phyloP scores from a whole-genome alignment of 108 stramenopile genomes.

The Cyclotella baltica region DNA sequence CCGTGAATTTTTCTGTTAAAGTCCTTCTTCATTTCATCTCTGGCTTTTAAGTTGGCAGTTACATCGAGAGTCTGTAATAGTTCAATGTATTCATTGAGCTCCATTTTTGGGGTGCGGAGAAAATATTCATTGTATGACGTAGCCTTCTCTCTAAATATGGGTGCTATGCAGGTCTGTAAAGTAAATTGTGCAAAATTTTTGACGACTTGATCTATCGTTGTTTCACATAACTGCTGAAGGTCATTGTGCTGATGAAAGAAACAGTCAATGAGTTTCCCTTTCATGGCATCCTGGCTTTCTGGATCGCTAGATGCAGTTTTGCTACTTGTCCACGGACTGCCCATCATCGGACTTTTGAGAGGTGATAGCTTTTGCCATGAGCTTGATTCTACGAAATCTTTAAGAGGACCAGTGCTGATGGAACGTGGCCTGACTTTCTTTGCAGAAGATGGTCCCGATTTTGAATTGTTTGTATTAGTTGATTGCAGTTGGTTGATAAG shows the following conservation, averaged over 20 bases:
- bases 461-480: constrained; percentile 5
- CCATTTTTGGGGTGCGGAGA: constrained; percentile 14
- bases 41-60: constrained; percentile 14
- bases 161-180: constrained; percentile 17
- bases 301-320: constrained; percentile 12
- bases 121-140: constrained; percentile 36
- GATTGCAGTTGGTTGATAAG: constrained; percentile 47
- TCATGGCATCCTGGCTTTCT: constrained; percentile 30
- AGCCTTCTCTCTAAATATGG: constrained; percentile 23
- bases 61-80: constrained; percentile 28
- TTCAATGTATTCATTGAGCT: constrained; percentile 33
- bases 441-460: constrained; percentile 17
- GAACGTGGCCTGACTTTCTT: constrained; percentile 70
- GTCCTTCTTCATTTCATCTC: constrained; percentile 21
- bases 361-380: not conserved
- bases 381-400: not conserved
- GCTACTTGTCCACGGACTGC: constrained; percentile 32
- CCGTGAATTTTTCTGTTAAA: constrained; percentile 31
- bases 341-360: not conserved
- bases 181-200: constrained; percentile 47
- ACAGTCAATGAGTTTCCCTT: constrained; percentile 66
- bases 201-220: constrained; percentile 54
- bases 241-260: constrained; percentile 87
- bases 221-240: constrained; percentile 72
- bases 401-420: constrained; percentile 36